phyloP scores from a whole-genome alignment of 2,329 filamentous ascomycete species.

The Claviceps quebecensis region DNA sequence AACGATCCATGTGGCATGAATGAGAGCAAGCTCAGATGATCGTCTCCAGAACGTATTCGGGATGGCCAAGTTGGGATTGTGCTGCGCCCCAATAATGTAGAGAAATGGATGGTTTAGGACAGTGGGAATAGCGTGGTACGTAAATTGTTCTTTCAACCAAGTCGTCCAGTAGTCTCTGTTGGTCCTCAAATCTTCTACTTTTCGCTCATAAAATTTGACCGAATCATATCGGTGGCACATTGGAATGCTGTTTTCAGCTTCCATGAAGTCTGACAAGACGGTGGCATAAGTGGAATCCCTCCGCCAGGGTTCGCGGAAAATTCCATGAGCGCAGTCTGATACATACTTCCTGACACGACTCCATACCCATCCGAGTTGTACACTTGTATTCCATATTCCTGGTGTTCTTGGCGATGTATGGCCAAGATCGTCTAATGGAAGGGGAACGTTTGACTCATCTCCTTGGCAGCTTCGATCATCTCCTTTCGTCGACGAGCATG shows the following conservation, averaged over 20 bases:
- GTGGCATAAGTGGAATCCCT: conserved; percentile 37
- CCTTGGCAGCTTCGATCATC: conserved; percentile 11
- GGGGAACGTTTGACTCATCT: conserved; percentile 20
- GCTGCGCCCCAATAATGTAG: conserved; percentile 36
- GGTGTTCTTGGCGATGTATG: conserved; percentile 24
- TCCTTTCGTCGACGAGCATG: conserved; percentile 13
- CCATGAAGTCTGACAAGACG: conserved; percentile 35
- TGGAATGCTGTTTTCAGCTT: conserved; percentile 32
- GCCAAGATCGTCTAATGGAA: conserved; percentile 31
- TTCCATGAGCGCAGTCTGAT: conserved; percentile 31
- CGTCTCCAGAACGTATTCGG: conserved; percentile 40
- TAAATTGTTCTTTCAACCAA: conserved; percentile 39
- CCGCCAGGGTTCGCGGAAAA: conserved; percentile 35
- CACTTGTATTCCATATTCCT: conserved; percentile 35
- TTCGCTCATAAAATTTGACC: conserved; percentile 36
- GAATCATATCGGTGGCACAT: conserved; percentile 38
- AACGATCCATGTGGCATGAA: conserved; percentile 40
- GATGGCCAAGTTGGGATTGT: conserved; percentile 36
- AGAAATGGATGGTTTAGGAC: conserved; percentile 40
- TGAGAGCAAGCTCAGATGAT: conserved; percentile 34
- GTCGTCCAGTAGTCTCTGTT: conserved; percentile 36
- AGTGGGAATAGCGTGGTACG: conserved; percentile 35
- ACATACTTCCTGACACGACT: conserved; percentile 32
- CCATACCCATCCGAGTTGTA: conserved; percentile 38
- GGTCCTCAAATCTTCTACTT: conserved; percentile 27